Conservation (phyloP, 179 eudicot genomes). For the Silene noctiflora region DNA sequence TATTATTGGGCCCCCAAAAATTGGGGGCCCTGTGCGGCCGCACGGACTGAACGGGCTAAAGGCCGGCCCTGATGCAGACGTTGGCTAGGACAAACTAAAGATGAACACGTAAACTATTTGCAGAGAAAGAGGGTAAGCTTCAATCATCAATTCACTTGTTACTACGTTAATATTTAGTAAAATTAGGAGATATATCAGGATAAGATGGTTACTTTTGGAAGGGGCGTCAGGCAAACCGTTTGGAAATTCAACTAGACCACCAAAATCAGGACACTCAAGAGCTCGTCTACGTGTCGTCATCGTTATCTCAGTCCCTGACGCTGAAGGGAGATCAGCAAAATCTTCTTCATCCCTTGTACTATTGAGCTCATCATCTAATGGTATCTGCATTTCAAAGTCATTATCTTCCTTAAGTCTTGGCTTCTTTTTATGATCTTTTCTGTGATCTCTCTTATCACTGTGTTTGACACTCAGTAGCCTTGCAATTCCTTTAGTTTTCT, state of each 20-base stretch:
- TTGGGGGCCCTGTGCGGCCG: too few species aligned
- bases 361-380: constrained; percentile 52
- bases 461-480: constrained; percentile 13
- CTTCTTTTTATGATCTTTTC: constrained; percentile 37
- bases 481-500: constrained; percentile 35
- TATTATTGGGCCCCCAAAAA: too few species aligned
- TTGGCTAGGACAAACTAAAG: neutral
- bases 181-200: neutral
- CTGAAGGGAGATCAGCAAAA: constrained; percentile 35
- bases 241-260: constrained; percentile 57
- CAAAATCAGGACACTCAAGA: constrained; percentile 49
- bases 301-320: constrained; percentile 47
- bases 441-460: constrained; percentile 23
- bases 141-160: neutral
- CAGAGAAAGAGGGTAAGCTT: too few species aligned
- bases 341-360: constrained; percentile 42
- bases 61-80: too few species aligned
- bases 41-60: too few species aligned
- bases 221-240: constrained; percentile 72
- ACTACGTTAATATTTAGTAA: neutral
- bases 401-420: constrained; percentile 34
- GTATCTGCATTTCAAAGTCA: constrained; percentile 40
- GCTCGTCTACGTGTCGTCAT: constrained; percentile 84
- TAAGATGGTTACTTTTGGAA: constrained; percentile 57
- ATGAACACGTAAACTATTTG: neutral